phyloP scores from a whole-genome alignment of 305 asterid genomes.

The Ilex paraguariensis region DNA sequence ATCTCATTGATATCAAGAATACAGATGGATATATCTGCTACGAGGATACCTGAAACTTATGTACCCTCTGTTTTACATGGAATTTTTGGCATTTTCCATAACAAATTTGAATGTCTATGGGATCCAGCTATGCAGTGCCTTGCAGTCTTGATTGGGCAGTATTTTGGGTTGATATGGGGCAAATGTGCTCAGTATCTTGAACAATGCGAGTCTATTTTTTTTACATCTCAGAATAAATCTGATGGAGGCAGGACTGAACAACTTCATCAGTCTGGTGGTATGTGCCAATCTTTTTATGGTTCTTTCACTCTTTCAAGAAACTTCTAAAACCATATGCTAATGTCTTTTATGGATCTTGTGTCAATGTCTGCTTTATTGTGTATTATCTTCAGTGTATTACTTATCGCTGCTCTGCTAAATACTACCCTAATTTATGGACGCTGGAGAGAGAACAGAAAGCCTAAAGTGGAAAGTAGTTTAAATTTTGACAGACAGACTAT shows the following conservation, averaged over 20 bases:
- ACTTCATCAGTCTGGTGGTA: slow-evolving; percentile 44
- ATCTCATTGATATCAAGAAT: slow-evolving; percentile 59
- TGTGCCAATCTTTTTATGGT: slow-evolving; percentile 8
- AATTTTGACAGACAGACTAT: no score
- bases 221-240: slow-evolving; percentile 38
- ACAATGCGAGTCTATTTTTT: slow-evolving; percentile 47
- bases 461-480: no score
- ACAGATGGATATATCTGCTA: slow-evolving; percentile 58
- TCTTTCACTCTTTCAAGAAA: background rate
- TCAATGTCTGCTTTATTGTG: background rate
- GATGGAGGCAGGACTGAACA: slow-evolving; percentile 26
- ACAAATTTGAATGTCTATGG: slow-evolving; percentile 67
- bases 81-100: slow-evolving; percentile 74
- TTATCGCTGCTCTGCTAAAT: no score
- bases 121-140: slow-evolving; percentile 80
- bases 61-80: slow-evolving; percentile 59
- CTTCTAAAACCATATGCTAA: background rate
- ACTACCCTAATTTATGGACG: no score
- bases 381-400: no score
- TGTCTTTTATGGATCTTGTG: background rate
- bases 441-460: no score
- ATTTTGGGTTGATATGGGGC: slow-evolving; percentile 58
- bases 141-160: slow-evolving; percentile 49
- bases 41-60: slow-evolving; percentile 53
- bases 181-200: slow-evolving; percentile 55